Base-by-base conservation (phyloP, 192 early-diverging fungal genomes). In the Coemansia sp. region DNA sequence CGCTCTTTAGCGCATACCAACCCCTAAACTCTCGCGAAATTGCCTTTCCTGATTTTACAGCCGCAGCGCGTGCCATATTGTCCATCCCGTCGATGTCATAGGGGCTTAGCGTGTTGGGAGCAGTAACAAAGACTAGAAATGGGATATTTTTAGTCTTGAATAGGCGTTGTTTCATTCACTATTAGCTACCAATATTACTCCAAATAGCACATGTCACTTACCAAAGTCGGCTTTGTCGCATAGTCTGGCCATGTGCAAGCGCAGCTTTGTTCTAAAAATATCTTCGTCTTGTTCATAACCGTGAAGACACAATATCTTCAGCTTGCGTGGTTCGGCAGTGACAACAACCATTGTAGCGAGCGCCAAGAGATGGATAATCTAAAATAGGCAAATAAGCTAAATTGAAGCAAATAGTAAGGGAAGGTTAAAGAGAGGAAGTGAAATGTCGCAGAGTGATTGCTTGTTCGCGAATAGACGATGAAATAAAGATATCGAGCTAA, bases 291-390 rank as follows among this genome's bases (percentile, higher is more conserved):
- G 79, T 25, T 72, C 73, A 46, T 85, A 82, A 2, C 84, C 84
- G 37, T 85, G 84, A 57, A 85, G 64, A 36, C 79, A 82, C n/a
- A 85, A 53, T 37, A 85, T 70, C 36, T 72, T 69, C 41, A 81
- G 76, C 45, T 53, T 73, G 42, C 51, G 39, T 15, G 23, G 48
- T 25, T 57, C 29, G 2, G 17, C 48, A 25, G 34, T 37, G 25
- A 21, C 44, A 37, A 46, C 44, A 25, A 63, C 50, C 62, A 62
- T 62, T 66, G 53, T 48, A 21, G 23, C 19, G 25, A 34, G 50
- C 36, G n/a, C 21, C 31, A 67, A 14, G 46, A 67, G 39, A 25
- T 25, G 32, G 44, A 66, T 36, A 29, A 53, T 53, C 51, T 29
- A 53, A 64, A n/a, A 39, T 12, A 58, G 14, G 55, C 5, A 48